These are phyloP conservation scores for Populus hybrid DNA, from an alignment of 441 rosid species.

Conservation along the genomic window DNA sequence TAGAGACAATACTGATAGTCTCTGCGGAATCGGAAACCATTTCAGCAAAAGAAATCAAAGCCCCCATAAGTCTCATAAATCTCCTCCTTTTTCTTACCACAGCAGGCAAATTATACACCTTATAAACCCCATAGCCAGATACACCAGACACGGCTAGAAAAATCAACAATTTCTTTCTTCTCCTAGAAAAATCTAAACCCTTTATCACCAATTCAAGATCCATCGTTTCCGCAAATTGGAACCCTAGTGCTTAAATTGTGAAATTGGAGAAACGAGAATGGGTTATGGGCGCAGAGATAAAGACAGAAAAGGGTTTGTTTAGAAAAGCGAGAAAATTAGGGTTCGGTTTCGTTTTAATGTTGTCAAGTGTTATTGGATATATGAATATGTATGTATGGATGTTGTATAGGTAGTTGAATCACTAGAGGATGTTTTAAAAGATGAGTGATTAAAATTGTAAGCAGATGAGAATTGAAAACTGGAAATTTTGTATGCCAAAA, in stretches of 20 bases:
- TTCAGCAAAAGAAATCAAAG: slow-evolving; percentile 61
- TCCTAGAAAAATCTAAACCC: slow-evolving; percentile 35
- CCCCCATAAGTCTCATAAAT: slow-evolving; percentile 46
- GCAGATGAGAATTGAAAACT: not conserved
- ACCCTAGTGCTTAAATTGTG: slow-evolving; percentile 13
- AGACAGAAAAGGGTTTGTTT: not conserved
- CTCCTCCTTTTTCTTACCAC: slow-evolving; percentile 44
- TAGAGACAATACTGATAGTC: slow-evolving; percentile 49
- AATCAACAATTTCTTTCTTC: slow-evolving; percentile 55
- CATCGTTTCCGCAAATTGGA: slow-evolving; percentile 30
- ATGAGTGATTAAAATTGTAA: not conserved
- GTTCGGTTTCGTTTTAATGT: not conserved
- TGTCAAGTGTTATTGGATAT: not conserved
- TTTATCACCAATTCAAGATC: slow-evolving; percentile 41
- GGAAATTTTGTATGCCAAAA: not conserved
- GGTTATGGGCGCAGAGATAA: not conserved
- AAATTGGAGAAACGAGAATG: not conserved
- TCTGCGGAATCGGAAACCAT: slow-evolving; percentile 69
- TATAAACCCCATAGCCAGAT: slow-evolving; percentile 60
- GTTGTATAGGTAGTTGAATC: not conserved
- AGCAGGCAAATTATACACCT: slow-evolving; percentile 52
- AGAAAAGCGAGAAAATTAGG: slow-evolving; percentile 21
- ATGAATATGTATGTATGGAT: too few species aligned
- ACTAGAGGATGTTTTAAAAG: not conserved
- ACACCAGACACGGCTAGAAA: slow-evolving; percentile 42